These are phyloP conservation scores for Metschnikowia kofuensis DNA, from an alignment of 805 yeast species.

Conservation along the genomic window DNA sequence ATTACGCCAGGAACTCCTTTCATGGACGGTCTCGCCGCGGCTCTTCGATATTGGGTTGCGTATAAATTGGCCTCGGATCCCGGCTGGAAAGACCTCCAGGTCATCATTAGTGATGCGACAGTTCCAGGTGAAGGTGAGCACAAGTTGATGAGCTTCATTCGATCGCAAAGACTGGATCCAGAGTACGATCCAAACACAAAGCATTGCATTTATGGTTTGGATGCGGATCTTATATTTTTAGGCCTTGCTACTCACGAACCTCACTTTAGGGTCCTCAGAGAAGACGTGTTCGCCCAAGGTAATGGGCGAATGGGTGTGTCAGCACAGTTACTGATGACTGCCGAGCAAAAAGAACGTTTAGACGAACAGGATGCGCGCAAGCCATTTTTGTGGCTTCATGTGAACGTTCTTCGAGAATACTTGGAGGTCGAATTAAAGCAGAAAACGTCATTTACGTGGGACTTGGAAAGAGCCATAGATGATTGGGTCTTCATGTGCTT, in stretches of 20 bases:
- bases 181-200: conserved; percentile 87
- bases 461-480: conserved; percentile 92
- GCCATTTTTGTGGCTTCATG: conserved; percentile 93
- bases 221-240: conserved; percentile 94
- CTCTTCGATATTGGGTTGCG: conserved; percentile 88
- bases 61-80: conserved; percentile 86
- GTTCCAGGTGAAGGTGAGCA: conserved; percentile 99
- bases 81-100: conserved; percentile 88
- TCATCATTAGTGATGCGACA: conserved; percentile 89
- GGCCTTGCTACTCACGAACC: conserved; percentile 98
- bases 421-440: conserved; percentile 80
- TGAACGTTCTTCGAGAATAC: conserved; percentile 84
- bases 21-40: conserved; percentile 83
- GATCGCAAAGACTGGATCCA: conserved; percentile 85
- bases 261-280: conserved; percentile 88
- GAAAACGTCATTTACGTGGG: conserved; percentile 68
- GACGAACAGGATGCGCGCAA: conserved; percentile 51
- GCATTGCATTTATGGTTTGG: conserved; percentile 97
- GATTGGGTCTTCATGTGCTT: conserved; percentile 99
- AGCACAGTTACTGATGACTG: conserved; percentile 57
- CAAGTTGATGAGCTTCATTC: conserved; percentile 92
- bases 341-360: conserved; percentile 48
- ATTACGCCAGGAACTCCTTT: conserved; percentile 99
- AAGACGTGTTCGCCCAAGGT: conserved; percentile 85
- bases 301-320: conserved; percentile 47